Base-by-base conservation (phyloP, 108 stramenopile species). In the Pseudonitzschia multiseries region DNA sequence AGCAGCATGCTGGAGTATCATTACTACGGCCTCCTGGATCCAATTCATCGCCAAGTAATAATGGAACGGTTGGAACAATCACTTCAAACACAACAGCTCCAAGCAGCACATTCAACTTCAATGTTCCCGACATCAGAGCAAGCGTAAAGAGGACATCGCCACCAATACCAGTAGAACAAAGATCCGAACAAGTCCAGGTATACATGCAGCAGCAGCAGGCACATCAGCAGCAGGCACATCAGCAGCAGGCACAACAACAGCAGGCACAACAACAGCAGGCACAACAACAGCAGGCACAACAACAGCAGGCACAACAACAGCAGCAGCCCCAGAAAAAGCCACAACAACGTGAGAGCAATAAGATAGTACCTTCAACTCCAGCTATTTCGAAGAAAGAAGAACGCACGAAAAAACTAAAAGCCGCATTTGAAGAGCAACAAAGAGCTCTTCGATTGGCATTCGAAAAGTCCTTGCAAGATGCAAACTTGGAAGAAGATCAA, bases 391-490 rank as follows among this genome's bases (percentile, higher is more conserved):
- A 22, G 26, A 74, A 74, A 32, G 74, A 74, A 68, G 65, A 74
- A 44, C 63, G 50, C 27, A 48, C 50, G 15, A 28, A 62, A 21
- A 59, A 74, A 63, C 74, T 74, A 15, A 62, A 54, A 24, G 66
- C 74, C 21, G 74, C 74, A 2, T 74, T 59, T 44, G 57, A 70
- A 28, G 65, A 77, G 29, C 70, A 71, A 33, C 71, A 70, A 41
- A 41, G 33, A 41, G 71, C 71, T 17, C 69, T 69, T 21, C 69
- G 54, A 56, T 14, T 40, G 52, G 53, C 52, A 2, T 57, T 29
- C 32, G 52, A 56, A 24, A 44, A 69, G 32, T 40, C 53, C 29
- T 56, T 69, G n/a, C 28, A 33, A 24, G 48, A 69, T 31, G 53
- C 52, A 40, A 50, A 76, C 21, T 22, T 57, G 57, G 68, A 69